Base-by-base conservation (phyloP, 768 basidiomycete genomes). In the Rhodotorula diobovata region DNA sequence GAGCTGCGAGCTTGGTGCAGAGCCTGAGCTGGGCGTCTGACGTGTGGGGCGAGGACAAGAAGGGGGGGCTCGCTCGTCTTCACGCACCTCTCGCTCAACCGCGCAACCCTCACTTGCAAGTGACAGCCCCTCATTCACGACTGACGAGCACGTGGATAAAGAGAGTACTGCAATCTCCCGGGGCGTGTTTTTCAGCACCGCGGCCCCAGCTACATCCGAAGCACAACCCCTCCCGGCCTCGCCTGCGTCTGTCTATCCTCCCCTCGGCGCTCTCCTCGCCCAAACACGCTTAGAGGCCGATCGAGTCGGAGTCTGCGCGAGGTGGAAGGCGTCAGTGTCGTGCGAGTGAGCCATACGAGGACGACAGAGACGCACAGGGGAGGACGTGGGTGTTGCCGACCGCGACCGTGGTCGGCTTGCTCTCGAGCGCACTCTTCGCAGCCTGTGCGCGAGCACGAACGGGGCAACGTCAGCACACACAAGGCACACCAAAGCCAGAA, bases 401-500 rank as follows among this genome's bases (percentile, higher is more conserved):
- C 20, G 88, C 89, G 51, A 97, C 91, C 75, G 85, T 91, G 35
- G 92, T 93, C 30, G 94, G 90, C 82, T 91, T 90, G 76, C 83
- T 81, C 79, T 87, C 85, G 78, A 90, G 81, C 56, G 95, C 84
- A 48, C 85, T 80, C 7, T 87, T 83, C 56, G 87, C 85, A 61
- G 87, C 85, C 90, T 91, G 70, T 7, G 64, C 41, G 14, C 12
- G 14, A 12, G 8, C 3, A 12, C 3, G 56, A n/a, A 34, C 20
- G 9, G 41, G 9, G 68, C 59, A 54, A n/a, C 30, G 60, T 66
- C 39, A 65, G 58, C 53, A 9, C 2, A 28, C n/a, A 23, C 32
- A n/a, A 56, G n/a, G 7, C 39, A 30, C 25, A 43, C 23, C 14
- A 57, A 10, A 30, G 51, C 21, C 32, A 53, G 43, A 57, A n/a